phyloP scores from a whole-genome alignment of 2,329 filamentous ascomycete species.

The Coniella lustricola region DNA sequence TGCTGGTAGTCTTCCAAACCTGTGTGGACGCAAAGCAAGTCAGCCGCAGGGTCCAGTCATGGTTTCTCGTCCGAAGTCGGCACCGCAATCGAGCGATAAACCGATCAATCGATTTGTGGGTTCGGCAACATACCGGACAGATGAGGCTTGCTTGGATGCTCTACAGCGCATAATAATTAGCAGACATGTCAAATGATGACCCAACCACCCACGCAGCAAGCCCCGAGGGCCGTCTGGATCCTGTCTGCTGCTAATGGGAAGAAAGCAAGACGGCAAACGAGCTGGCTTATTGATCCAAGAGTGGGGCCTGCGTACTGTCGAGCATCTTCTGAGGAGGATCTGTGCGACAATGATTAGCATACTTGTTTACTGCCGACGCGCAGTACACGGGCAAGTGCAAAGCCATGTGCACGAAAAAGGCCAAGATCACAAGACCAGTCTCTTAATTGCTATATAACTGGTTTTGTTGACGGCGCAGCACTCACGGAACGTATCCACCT shows the following conservation, averaged over 20 bases:
- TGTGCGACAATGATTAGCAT: slow-evolving; percentile 26
- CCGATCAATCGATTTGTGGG: not conserved
- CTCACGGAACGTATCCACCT: slow-evolving; percentile 68
- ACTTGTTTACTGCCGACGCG: slow-evolving; percentile 19
- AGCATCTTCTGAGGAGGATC: slow-evolving; percentile 62
- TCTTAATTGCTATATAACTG: no score
- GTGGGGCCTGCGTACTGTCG: slow-evolving; percentile 45
- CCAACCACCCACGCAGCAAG: slow-evolving; percentile 11
- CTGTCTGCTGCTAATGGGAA: no score
- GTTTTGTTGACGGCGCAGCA: not conserved
- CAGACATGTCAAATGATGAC: slow-evolving; percentile 10
- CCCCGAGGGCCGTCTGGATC: not conserved
- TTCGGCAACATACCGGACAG: slow-evolving; percentile 40
- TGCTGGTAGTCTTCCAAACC: slow-evolving; percentile 60
- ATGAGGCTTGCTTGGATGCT: slow-evolving; percentile 65
- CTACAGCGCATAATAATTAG: slow-evolving; percentile 38
- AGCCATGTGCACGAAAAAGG: no score
- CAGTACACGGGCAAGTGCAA: not conserved
- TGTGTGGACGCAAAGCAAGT: slow-evolving; percentile 23
- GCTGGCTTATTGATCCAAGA: no score
- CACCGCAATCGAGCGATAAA: not conserved
- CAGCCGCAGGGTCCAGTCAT: not conserved
- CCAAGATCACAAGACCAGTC: no score
- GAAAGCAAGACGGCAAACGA: no score
- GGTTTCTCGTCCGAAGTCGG: not conserved